Conservation (phyloP, 192 early-diverging fungal species). For the Coemansia pectinata region DNA sequence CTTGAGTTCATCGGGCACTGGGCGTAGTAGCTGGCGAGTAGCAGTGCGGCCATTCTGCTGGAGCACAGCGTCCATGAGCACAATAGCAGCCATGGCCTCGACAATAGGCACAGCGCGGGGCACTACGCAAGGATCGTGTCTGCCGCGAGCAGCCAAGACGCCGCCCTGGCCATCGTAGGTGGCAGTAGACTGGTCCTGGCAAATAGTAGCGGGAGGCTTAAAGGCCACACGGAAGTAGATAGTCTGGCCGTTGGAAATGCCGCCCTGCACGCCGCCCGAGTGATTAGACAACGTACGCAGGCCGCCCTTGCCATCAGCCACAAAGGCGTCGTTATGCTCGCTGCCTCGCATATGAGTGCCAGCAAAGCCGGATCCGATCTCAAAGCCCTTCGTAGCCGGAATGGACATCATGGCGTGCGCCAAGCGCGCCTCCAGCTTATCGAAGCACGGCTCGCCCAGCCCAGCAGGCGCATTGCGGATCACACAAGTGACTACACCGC, state of each 20-base stretch:
- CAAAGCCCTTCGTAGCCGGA: conserved; percentile 98
- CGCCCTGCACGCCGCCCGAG: conserved; percentile 97
- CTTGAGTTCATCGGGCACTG: conserved; percentile 42
- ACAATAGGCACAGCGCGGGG: conserved; percentile 97
- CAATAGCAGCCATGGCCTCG: conserved; percentile 92
- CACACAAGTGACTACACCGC: conserved; percentile 94
- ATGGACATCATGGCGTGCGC: conserved; percentile 99
- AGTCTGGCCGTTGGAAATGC: conserved; percentile 94
- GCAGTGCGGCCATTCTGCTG: conserved; percentile 45
- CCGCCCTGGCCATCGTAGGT: conserved; percentile 83
- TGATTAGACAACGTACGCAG: conserved; percentile 91
- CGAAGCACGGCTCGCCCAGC: conserved; percentile 97
- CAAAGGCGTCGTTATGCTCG: conserved; percentile 93
- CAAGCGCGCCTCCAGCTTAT: conserved; percentile 94
- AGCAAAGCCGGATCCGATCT: conserved; percentile 90
- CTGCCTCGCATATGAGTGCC: conserved; percentile 86
- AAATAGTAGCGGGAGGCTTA: conserved; percentile 96
- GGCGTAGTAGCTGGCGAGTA: conserved; percentile 29
- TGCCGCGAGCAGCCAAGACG: conserved; percentile 83
- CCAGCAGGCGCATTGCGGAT: conserved; percentile 90
- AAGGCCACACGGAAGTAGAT: conserved; percentile 98
- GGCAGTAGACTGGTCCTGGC: conserved; percentile 84
- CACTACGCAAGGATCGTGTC: conserved; percentile 97
- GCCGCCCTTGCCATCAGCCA: conserved; percentile 53
- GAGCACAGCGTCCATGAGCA: conserved; percentile 82